phyloP scores from a whole-genome alignment of 495 filamentous ascomycete species.

The Hyaloscypha hepaticicola region DNA sequence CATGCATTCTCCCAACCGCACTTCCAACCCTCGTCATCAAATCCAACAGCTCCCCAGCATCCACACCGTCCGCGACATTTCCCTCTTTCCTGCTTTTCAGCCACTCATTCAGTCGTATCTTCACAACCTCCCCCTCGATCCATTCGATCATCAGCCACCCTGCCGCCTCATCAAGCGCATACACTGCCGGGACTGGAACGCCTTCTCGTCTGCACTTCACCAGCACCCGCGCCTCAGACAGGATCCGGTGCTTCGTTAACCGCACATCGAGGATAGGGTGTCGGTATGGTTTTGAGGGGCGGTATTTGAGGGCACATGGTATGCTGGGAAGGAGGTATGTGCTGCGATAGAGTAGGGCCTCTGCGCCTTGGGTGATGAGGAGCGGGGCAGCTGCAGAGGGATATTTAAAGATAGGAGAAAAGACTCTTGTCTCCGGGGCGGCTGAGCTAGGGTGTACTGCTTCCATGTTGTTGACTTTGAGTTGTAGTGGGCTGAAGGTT shows the following conservation, averaged over 20 bases:
- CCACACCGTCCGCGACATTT: slow-evolving; percentile 25
- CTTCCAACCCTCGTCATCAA: slow-evolving; percentile 72
- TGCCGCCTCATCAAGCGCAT: slow-evolving; percentile 69
- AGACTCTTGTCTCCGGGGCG: neutral
- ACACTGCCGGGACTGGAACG: slow-evolving; percentile 72
- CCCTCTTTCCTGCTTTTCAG: slow-evolving; percentile 37
- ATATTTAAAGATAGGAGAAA: neutral
- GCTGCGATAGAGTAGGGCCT: slow-evolving; percentile 89
- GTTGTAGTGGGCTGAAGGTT: neutral
- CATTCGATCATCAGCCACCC: slow-evolving; percentile 96
- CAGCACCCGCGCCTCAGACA: slow-evolving; percentile 84
- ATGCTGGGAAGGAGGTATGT: slow-evolving; percentile 68
- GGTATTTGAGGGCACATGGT: slow-evolving; percentile 85
- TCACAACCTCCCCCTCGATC: slow-evolving; percentile 71
- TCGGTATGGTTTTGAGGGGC: slow-evolving; percentile 87
- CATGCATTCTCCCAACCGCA: slow-evolving; percentile 78
- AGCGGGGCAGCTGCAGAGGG: slow-evolving; percentile 43
- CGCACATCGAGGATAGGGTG: slow-evolving; percentile 88
- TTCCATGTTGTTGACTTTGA: neutral
- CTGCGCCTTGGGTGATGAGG: slow-evolving; percentile 88
- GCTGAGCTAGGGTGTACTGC: neutral
- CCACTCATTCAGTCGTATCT: slow-evolving; percentile 65
- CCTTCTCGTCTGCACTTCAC: slow-evolving; percentile 72
- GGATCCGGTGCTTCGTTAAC: slow-evolving; percentile 79
- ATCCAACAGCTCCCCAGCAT: slow-evolving; percentile 41